Evolutionary conservation across 2,329 filamentous ascomycete genomes (phyloP).

Genomic region (Setomelanomma holmii): DNA sequence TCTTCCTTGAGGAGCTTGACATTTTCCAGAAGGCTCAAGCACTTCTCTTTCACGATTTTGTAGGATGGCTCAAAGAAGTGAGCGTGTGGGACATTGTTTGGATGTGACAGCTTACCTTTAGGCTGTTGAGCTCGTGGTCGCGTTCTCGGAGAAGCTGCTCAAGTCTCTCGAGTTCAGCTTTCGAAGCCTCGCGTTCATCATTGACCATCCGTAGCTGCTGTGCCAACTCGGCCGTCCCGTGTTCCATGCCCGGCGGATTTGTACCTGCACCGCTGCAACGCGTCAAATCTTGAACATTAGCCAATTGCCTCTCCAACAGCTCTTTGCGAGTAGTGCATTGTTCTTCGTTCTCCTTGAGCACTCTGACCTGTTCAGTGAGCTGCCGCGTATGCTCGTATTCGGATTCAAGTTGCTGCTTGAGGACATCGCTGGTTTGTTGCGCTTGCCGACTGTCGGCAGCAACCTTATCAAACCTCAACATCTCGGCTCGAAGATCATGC

Average conservation of each 20-base stretch:
- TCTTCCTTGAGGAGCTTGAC: not conserved
- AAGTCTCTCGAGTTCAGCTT: conserved; percentile 5
- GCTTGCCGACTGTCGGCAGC: conserved; percentile 19
- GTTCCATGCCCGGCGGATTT: conserved; percentile 7
- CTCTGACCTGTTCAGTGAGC: conserved; percentile 16
- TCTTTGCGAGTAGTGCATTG: conserved; percentile 12
- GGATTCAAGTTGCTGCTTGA: conserved; percentile 22
- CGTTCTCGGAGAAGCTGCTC: conserved; percentile 11
- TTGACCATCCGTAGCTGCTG: conserved; percentile 14
- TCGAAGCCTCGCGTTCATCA: conserved; percentile 15
- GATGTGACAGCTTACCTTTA: too few species aligned
- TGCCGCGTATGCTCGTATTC: conserved; percentile 18
- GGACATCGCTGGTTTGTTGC: conserved; percentile 16
- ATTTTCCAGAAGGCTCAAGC: not conserved
- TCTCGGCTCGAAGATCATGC: conserved; percentile 18
- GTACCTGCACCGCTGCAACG: conserved; percentile 1
- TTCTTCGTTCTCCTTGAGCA: conserved; percentile 15
- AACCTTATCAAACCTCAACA: conserved; percentile 28
- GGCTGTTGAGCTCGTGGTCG: conserved; percentile 3
- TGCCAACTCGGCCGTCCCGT: conserved; percentile 15
- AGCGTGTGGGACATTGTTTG: too few species aligned
- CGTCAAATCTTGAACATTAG: conserved; percentile 11
- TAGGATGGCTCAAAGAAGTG: not conserved
- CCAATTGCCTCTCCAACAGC: conserved; percentile 23
- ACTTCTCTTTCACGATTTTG: not conserved